phyloP scores from a whole-genome alignment of 768 basidiomycete species.

The Phlegmacium glaucopus region DNA sequence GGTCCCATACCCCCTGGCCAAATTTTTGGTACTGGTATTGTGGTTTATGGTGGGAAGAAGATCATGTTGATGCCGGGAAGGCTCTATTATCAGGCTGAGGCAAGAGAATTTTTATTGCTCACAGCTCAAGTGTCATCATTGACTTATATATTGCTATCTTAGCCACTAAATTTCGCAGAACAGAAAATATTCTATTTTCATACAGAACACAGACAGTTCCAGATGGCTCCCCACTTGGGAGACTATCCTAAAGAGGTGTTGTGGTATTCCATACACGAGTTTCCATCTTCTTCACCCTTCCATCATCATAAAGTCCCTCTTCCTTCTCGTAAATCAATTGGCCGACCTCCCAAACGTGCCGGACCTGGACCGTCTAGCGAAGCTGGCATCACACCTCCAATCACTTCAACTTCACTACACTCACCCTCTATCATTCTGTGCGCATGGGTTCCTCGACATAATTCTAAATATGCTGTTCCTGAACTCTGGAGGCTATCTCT shows the following conservation, averaged over 20 bases:
- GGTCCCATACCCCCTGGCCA: slow-evolving; percentile 8
- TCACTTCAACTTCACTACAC: neutral
- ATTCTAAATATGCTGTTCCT: slow-evolving; percentile 4
- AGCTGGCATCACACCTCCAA: neutral
- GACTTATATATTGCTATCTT: neutral
- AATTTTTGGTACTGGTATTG: slow-evolving; percentile 9
- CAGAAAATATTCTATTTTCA: slow-evolving; percentile 18
- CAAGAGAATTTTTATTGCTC: neutral
- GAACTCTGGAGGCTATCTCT: slow-evolving; percentile 22
- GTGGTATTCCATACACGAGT: slow-evolving; percentile 13
- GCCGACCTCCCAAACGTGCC: neutral
- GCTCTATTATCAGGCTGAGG: slow-evolving; percentile 5
- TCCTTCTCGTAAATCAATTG: neutral
- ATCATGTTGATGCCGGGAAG: slow-evolving; percentile 21
- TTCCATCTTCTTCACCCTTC: neutral
- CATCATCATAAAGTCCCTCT: neutral
- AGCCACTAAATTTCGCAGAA: slow-evolving; percentile 7
- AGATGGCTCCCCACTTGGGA: slow-evolving; percentile 9
- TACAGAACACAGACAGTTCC: slow-evolving; percentile 16
- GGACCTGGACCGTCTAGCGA: neutral
- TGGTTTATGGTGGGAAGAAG: slow-evolving; percentile 21
- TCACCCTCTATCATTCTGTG: slow-evolving; percentile 18
- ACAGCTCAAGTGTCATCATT: neutral
- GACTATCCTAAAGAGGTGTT: slow-evolving; percentile 13
- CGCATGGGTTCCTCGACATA: slow-evolving; percentile 12